Evolutionary conservation across 2,329 filamentous ascomycete genomes (phyloP).

Genomic region (Orbilia oligospora): DNA sequence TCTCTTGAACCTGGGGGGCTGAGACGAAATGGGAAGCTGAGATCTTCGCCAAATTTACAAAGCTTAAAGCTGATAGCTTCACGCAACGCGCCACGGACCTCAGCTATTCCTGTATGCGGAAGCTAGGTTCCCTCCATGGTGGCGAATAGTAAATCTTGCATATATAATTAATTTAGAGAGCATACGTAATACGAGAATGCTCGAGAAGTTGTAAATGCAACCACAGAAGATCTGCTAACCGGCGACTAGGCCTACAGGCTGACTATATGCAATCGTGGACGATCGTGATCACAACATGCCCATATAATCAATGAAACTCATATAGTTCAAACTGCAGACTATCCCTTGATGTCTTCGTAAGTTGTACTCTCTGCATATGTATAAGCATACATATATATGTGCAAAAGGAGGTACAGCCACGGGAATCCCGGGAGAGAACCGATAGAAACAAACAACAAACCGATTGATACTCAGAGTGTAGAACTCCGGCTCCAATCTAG

Average conservation of each 20-base stretch:
- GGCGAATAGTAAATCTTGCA: not conserved
- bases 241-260: not conserved
- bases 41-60: not conserved
- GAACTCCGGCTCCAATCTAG: not conserved
- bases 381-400: not conserved
- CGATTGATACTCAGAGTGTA: too few species aligned
- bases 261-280: not conserved
- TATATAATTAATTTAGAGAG: not conserved
- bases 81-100: not conserved
- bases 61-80: constrained; percentile 5
- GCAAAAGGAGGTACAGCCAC: not conserved
- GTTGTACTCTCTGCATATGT: not conserved
- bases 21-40: constrained; percentile 16
- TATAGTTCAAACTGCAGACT: not conserved
- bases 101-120: constrained; percentile 15
- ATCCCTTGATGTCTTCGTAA: not conserved
- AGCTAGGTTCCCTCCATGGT: not conserved
- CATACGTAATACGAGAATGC: not conserved
- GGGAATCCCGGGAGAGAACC: not conserved
- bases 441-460: constrained; percentile 3
- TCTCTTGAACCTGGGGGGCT: not conserved
- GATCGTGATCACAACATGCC: not conserved
- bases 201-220: not conserved
- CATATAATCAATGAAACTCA: not conserved
- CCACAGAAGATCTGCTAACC: not conserved